Conservation (phyloP, 202 grass and related monocot species). For the Setaria viridis region DNA sequence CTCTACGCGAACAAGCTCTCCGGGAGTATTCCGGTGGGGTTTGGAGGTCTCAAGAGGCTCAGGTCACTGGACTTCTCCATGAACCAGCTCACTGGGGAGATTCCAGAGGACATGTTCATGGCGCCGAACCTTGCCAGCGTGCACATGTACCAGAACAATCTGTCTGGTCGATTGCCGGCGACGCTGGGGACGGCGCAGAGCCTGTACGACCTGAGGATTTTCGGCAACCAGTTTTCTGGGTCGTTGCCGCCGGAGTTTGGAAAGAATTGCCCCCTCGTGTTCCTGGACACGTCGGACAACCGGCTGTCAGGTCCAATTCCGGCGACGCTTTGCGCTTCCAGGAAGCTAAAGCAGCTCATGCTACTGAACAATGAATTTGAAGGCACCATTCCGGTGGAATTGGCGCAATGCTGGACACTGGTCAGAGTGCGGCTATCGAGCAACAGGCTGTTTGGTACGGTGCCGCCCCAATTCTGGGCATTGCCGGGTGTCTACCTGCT, state of each 20-base stretch:
- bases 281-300: constrained; percentile 72
- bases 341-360: constrained; percentile 61
- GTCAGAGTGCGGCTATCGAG: constrained; percentile 63
- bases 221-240: constrained; percentile 66
- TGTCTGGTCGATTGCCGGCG: constrained; percentile 58
- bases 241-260: constrained; percentile 69
- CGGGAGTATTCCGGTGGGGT: constrained; percentile 61
- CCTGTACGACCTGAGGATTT: constrained; percentile 67
- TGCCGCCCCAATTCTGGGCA: constrained; percentile 66
- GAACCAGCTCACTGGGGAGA: constrained; percentile 57
- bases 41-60: constrained; percentile 60
- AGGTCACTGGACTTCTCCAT: constrained; percentile 61
- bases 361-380: constrained; percentile 66
- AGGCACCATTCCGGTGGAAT: constrained; percentile 57
- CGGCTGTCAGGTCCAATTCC: constrained; percentile 68
- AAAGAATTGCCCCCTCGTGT: constrained; percentile 54
- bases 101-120: constrained; percentile 69
- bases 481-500: constrained; percentile 64
- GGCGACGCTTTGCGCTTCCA: constrained; percentile 51
- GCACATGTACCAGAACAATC: constrained; percentile 70
- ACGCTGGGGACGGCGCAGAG: constrained; percentile 42
- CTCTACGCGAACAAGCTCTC: constrained; percentile 67
- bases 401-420: constrained; percentile 64
- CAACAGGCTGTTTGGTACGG: constrained; percentile 62
- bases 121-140: constrained; percentile 59